Conservation (phyloP, 768 basidiomycete species). For the Sporobolomyces roseus region DNA sequence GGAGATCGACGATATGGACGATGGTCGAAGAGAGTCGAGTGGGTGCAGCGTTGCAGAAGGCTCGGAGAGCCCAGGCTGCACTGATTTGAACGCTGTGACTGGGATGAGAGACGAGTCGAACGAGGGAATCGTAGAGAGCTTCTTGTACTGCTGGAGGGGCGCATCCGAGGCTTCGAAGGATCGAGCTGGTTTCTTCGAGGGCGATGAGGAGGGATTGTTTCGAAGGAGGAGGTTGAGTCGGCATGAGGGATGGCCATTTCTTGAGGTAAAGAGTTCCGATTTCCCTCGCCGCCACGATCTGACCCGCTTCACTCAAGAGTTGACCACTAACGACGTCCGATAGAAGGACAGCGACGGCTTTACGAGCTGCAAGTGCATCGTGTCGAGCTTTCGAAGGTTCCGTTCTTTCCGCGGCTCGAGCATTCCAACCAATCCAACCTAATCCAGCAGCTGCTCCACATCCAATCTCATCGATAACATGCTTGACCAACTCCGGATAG, state of each 20-base stretch:
- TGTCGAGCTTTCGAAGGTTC: conserved; percentile 60
- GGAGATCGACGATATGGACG: conserved; percentile 68
- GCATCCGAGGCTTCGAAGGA: conserved; percentile 85
- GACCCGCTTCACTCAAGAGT: conserved; percentile 87
- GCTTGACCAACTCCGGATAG: conserved; percentile 71
- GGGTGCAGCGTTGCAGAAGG: conserved; percentile 86
- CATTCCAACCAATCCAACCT: conserved; percentile 37
- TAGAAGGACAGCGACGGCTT: conserved; percentile 69
- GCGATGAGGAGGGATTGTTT: conserved; percentile 67
- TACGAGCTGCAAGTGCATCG: conserved; percentile 68
- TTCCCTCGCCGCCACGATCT: conserved; percentile 85
- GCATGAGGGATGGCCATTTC: conserved; percentile 89
- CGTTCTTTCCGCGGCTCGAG: conserved; percentile 28
- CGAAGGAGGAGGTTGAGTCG: conserved; percentile 68
- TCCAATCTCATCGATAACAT: conserved; percentile 55
- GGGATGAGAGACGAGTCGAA: conserved; percentile 80
- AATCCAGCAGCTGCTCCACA: conserved; percentile 36
- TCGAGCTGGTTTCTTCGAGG: conserved; percentile 74
- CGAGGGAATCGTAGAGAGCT: conserved; percentile 74
- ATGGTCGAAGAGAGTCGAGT: conserved; percentile 76
- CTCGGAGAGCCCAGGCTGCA: conserved; percentile 79
- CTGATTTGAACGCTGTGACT: conserved; percentile 80
- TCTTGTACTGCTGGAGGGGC: conserved; percentile 88
- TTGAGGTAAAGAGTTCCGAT: conserved; percentile 75
- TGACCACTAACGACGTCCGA: conserved; percentile 81